These are phyloP conservation scores for Arthrobotrys megalospora DNA, from an alignment of 2,329 filamentous ascomycete species.

Conservation along the genomic window DNA sequence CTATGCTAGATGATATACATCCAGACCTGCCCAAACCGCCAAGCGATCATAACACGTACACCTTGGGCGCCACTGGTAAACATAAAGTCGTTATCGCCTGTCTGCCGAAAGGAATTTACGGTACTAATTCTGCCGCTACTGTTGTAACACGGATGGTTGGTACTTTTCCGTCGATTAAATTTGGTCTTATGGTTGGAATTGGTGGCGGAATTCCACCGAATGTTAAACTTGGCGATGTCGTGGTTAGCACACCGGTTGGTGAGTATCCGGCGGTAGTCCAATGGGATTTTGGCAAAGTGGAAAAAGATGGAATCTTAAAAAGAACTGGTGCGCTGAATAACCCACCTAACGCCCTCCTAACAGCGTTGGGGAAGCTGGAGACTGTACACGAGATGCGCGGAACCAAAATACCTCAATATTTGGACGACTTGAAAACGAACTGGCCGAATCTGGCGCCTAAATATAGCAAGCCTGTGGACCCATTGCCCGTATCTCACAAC, in stretches of 20 bases:
- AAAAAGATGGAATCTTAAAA: slow-evolving; percentile 3
- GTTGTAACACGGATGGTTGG: too few relatives aligned
- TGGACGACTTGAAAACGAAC: slow-evolving; percentile 10
- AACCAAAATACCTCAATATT: slow-evolving; percentile 15
- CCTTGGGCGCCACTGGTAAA: slow-evolving; percentile 62
- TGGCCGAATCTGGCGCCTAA: neutral
- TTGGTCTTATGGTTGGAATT: too few relatives aligned
- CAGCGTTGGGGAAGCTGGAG: slow-evolving; percentile 19
- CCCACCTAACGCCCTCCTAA: slow-evolving; percentile 2
- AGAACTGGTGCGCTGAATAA: slow-evolving; percentile 19
- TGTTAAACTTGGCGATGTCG: slow-evolving; percentile 23
- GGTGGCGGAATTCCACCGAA: too few relatives aligned
- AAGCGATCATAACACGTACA: slow-evolving; percentile 63
- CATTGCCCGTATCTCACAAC: neutral
- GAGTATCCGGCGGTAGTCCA: slow-evolving; percentile 11
- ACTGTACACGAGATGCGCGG: slow-evolving; percentile 6
- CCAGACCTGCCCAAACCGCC: slow-evolving; percentile 17
- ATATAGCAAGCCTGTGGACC: neutral
- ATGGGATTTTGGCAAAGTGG: slow-evolving; percentile 35
- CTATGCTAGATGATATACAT: slow-evolving; percentile 62
- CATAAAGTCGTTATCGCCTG: slow-evolving; percentile 67
- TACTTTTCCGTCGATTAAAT: too few relatives aligned
- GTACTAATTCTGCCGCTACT: too few relatives aligned
- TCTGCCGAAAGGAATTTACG: slow-evolving; percentile 61
- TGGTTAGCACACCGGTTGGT: slow-evolving; percentile 11